phyloP scores from a whole-genome alignment of 1,139 yeast species.

The Suhomyces maxii region DNA sequence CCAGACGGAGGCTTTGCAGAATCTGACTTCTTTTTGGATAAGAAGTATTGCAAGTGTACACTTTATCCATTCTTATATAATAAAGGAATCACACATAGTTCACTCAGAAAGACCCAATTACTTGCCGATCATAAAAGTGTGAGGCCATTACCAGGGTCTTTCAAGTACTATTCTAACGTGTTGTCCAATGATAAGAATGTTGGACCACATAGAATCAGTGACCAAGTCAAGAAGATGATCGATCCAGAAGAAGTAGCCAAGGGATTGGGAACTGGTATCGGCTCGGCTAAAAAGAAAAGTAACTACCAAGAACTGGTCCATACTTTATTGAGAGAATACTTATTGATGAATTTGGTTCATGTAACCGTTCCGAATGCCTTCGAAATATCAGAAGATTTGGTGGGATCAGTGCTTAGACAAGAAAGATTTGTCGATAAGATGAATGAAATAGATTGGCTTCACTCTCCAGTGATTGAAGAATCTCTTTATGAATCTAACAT shows the following conservation, averaged over 20 bases:
- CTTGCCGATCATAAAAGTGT: constrained; percentile 17
- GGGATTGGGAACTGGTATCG: background rate
- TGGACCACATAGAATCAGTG: constrained; percentile 5
- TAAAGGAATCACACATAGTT: constrained; percentile 17
- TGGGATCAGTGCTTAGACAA: constrained; percentile 34
- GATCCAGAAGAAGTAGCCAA: background rate
- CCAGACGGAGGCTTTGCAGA: constrained; percentile 25
- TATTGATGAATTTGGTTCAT: constrained; percentile 21
- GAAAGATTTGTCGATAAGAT: constrained; percentile 32
- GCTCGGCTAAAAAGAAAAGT: background rate
- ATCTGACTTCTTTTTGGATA: constrained; percentile 11
- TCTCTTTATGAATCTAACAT: constrained; percentile 21
- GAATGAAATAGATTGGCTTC: constrained; percentile 31
- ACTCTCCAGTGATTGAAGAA: constrained; percentile 20
- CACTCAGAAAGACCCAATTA: constrained; percentile 22
- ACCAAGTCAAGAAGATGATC: constrained; percentile 2
- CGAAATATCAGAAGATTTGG: constrained; percentile 29
- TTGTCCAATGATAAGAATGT: constrained; percentile 6
- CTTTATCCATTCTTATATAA: background rate
- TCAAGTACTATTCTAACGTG: constrained; percentile 13
- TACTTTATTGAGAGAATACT: constrained; percentile 17
- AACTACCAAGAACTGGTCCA: constrained; percentile 1
- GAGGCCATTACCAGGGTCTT: constrained; percentile 17
- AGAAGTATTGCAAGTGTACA: constrained; percentile 9
- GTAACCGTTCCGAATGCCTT: constrained; percentile 17